These are phyloP conservation scores for Mycena albidolilacea DNA, from an alignment of 768 basidiomycete species.

Conservation along the genomic window DNA sequence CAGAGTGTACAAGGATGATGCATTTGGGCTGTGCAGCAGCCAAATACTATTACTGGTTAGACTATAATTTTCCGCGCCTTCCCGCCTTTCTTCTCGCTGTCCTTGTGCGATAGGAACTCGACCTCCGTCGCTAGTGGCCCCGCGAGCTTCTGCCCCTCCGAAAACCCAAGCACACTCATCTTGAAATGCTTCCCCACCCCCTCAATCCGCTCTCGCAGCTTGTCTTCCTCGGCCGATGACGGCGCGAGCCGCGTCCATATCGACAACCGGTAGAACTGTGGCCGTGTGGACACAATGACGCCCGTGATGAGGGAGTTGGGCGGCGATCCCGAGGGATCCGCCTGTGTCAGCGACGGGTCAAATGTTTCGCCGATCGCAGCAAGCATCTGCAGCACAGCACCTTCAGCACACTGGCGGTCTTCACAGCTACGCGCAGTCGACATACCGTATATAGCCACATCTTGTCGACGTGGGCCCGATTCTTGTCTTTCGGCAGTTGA, in stretches of 20 bases:
- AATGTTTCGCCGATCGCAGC: conserved; percentile 99
- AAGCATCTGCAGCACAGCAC: conserved; percentile 81
- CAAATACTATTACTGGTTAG: conserved; percentile 51
- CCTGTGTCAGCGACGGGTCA: conserved; percentile 82
- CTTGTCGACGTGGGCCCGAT: conserved; percentile 84
- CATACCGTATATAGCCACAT: conserved; percentile 98
- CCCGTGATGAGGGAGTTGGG: conserved; percentile 85
- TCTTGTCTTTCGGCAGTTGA: conserved; percentile 97
- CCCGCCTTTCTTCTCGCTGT: conserved; percentile 95
- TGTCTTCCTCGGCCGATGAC: conserved; percentile 66
- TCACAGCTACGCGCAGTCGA: conserved; percentile 1
- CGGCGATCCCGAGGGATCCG: conserved; percentile 59
- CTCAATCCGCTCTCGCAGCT: conserved; percentile 85
- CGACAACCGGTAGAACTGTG: conserved; percentile 95
- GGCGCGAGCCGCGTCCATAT: conserved; percentile 97
- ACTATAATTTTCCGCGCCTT: conserved; percentile 83
- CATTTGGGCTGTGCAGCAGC: conserved; percentile 2
- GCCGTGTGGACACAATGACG: conserved; percentile 95
- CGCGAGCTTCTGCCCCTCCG: conserved; percentile 78
- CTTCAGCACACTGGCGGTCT: conserved; percentile 18
- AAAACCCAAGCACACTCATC: conserved; percentile 86
- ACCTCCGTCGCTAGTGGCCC: conserved; percentile 96
- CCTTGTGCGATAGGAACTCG: conserved; percentile 95
- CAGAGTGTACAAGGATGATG: conserved; percentile 25
- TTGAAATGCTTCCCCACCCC: conserved; percentile 94